Evolutionary conservation across 2,329 filamentous ascomycete species (phyloP).

Genomic region (Chrysosporium queenslandicum): DNA sequence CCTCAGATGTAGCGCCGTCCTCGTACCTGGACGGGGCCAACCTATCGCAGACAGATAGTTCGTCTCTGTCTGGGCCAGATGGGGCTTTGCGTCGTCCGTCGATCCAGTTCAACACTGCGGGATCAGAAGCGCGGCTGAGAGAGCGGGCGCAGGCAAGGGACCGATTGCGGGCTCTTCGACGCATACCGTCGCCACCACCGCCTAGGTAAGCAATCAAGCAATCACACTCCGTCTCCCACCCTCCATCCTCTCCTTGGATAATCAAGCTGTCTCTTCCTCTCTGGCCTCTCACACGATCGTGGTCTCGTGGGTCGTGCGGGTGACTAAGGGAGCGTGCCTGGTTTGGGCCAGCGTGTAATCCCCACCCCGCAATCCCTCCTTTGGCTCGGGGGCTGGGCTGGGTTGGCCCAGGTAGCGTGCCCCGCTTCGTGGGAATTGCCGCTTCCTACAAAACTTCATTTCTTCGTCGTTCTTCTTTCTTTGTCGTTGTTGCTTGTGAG

Average conservation of each 20-base stretch:
- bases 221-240: not conserved
- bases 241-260: not conserved
- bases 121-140: constrained; percentile 23
- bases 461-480: not conserved
- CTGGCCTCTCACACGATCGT: not conserved
- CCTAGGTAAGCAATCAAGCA: constrained; percentile 27
- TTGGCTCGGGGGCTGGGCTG: constrained; percentile 1
- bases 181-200: constrained; percentile 32
- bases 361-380: constrained; percentile 2
- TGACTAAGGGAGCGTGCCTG: not conserved
- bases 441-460: too few relatives aligned
- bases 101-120: constrained; percentile 31
- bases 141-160: constrained; percentile 23
- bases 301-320: not conserved
- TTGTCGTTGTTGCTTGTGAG: not conserved
- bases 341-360: not conserved
- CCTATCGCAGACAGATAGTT: constrained; percentile 3
- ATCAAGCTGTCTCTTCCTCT: not conserved
- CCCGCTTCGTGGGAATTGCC: constrained; percentile 11
- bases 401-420: constrained; percentile 11
- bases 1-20: constrained; percentile 13
- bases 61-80: constrained; percentile 6
- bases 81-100: constrained; percentile 26
- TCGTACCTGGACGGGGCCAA: constrained; percentile 10
- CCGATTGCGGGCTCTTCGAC: constrained; percentile 20